These are phyloP conservation scores for Trichoderma brevicompactum DNA, from an alignment of 2,329 filamentous ascomycete genomes.

Conservation along the genomic window DNA sequence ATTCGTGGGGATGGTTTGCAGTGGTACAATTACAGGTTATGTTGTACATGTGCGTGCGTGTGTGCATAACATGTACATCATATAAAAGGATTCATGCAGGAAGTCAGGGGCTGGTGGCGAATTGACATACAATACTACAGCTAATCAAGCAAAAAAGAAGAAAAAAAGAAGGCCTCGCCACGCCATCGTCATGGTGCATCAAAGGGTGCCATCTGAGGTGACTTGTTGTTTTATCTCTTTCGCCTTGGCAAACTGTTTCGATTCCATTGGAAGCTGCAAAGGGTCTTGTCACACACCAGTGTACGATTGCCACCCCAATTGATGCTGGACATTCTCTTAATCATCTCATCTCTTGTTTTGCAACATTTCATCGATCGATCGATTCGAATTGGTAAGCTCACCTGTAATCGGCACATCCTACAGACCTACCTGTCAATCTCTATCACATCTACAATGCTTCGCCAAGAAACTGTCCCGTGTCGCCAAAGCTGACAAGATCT, in stretches of 20 bases:
- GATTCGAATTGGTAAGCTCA: too few species aligned
- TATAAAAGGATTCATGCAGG: background rate
- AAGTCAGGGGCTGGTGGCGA: conserved; percentile 18
- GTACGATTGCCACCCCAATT: background rate
- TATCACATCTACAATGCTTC: background rate
- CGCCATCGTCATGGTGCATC: conserved; percentile 11
- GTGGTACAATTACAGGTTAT: background rate
- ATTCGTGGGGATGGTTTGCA: background rate
- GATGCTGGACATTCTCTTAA: background rate
- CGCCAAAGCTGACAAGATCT: background rate
- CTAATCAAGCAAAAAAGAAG: background rate
- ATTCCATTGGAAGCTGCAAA: background rate
- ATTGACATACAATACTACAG: background rate
- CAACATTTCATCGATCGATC: background rate
- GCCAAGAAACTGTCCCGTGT: background rate
- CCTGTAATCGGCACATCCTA: background rate
- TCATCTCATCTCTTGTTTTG: background rate
- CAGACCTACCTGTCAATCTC: background rate
- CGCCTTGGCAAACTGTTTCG: background rate
- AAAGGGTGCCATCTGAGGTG: background rate
- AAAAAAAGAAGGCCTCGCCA: conserved; percentile 1
- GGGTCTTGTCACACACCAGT: conserved; percentile 1
- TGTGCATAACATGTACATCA: background rate
- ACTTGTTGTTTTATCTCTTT: background rate
- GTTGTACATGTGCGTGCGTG: background rate